These are phyloP conservation scores for Paramecium biaurelia DNA, from an alignment of 73 alveolate species.

Conservation along the genomic window DNA sequence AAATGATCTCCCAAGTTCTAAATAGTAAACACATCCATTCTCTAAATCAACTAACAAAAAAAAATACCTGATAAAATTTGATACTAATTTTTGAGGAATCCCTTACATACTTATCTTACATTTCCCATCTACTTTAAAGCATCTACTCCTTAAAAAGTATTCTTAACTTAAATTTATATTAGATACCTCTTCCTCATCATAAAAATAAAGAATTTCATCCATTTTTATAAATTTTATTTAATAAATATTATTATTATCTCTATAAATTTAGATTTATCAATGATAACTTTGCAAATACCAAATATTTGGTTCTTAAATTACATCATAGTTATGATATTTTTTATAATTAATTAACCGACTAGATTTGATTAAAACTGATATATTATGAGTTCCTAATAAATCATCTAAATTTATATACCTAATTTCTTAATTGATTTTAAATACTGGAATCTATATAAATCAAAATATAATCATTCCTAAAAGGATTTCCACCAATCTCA, in stretches of 20 bases:
- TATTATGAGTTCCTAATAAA: too few species aligned
- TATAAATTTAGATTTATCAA: neutral
- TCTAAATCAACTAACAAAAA: neutral
- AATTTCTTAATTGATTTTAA: too few species aligned
- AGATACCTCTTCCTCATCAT: conserved; percentile 29
- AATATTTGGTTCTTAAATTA: neutral
- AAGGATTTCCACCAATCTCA: too few species aligned
- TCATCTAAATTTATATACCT: neutral
- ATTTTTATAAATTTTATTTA: conserved; percentile 3
- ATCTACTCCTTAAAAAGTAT: neutral
- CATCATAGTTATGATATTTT: neutral
- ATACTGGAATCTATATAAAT: neutral
- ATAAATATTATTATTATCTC: neutral
- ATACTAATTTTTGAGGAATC: neutral
- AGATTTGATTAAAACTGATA: neutral
- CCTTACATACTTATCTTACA: neutral
- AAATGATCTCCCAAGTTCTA: conserved; percentile 7
- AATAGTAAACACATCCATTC: conserved; percentile 26
- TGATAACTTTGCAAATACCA: neutral
- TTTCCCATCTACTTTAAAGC: neutral
- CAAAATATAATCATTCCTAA: too few species aligned
- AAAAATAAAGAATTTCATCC: conserved; percentile 9
- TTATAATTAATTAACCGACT: neutral
- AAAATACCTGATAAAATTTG: neutral
- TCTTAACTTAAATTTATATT: neutral